Evolutionary conservation across 192 early-diverging fungal genomes (phyloP).

Genomic region (Backusella psychrophila): DNA sequence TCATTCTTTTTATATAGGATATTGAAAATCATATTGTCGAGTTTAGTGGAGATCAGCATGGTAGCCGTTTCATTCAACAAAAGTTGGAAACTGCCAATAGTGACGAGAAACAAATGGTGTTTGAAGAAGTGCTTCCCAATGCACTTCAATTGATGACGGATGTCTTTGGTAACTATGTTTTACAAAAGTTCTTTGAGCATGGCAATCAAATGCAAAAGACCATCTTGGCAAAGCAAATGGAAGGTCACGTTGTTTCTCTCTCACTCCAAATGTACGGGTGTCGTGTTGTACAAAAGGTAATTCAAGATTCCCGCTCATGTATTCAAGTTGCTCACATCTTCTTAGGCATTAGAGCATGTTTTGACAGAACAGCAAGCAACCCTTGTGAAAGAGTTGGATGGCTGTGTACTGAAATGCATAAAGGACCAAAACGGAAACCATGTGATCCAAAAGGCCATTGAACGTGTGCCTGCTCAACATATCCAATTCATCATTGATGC

Average conservation of each 20-base stretch:
- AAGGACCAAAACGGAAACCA: constrained; percentile 99
- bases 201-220: constrained; percentile 93
- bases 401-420: constrained; percentile 96
- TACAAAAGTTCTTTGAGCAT: constrained; percentile 99
- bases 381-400: constrained; percentile 91
- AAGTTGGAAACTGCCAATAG: constrained; percentile 89
- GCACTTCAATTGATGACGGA: constrained; percentile 96
- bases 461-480: constrained; percentile 90
- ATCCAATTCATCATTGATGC: constrained; percentile 97
- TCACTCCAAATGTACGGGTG: constrained; percentile 99
- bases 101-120: constrained; percentile 97
- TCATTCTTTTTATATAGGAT: constrained; percentile 57
- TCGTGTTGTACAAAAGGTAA: constrained; percentile 92
- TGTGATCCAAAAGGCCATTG: constrained; percentile 99
- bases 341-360: constrained; percentile 86
- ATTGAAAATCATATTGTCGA: constrained; percentile 93
- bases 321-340: neutral
- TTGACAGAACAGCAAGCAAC: constrained; percentile 86
- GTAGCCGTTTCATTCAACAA: constrained; percentile 98
- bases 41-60: constrained; percentile 98
- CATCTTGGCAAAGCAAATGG: constrained; percentile 91
- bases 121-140: constrained; percentile 92
- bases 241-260: constrained; percentile 89
- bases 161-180: constrained; percentile 99
- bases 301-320: neutral